Evolutionary conservation across 2,329 filamentous ascomycete genomes (phyloP).

Genomic region (Phyllosticta capitalensis): DNA sequence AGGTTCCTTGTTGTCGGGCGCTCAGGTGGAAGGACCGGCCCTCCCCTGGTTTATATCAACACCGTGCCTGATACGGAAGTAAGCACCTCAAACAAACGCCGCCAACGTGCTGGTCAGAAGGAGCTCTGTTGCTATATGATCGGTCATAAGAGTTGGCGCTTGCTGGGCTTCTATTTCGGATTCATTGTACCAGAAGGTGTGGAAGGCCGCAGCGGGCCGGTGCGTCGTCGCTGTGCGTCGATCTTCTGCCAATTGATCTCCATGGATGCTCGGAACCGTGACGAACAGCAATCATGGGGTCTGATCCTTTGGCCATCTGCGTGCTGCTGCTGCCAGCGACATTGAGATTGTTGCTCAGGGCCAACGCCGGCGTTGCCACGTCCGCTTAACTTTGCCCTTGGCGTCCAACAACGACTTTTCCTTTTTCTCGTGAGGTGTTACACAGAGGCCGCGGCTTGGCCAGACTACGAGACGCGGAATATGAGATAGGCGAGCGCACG

Average conservation of each 20-base stretch:
- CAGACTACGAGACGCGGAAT: not conserved
- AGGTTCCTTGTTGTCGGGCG: conserved; percentile 5
- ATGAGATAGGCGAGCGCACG: not conserved
- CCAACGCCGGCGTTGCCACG: not conserved
- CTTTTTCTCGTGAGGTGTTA: not conserved
- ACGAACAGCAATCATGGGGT: too few species aligned
- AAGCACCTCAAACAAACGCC: conserved; percentile 6
- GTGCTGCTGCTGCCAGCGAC: too few species aligned
- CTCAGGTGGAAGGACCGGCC: too few species aligned
- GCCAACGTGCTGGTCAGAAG: conserved; percentile 3
- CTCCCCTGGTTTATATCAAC: not conserved
- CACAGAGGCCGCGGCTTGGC: not conserved
- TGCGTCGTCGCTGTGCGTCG: not conserved
- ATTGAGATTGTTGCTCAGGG: too few species aligned
- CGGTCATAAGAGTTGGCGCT: conserved; percentile 3
- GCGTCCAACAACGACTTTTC: not conserved
- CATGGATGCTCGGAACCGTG: too few species aligned
- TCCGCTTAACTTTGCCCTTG: not conserved
- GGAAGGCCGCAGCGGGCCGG: not conserved
- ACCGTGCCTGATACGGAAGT: conserved; percentile 2
- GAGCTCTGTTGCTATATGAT: not conserved
- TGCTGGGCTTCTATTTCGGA: not conserved
- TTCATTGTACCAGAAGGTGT: too few species aligned
- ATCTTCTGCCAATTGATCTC: too few species aligned
- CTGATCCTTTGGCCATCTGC: too few species aligned